These are phyloP conservation scores for Wickerhamiella vanderwaltii DNA, from an alignment of 805 yeast genomes.

Conservation along the genomic window DNA sequence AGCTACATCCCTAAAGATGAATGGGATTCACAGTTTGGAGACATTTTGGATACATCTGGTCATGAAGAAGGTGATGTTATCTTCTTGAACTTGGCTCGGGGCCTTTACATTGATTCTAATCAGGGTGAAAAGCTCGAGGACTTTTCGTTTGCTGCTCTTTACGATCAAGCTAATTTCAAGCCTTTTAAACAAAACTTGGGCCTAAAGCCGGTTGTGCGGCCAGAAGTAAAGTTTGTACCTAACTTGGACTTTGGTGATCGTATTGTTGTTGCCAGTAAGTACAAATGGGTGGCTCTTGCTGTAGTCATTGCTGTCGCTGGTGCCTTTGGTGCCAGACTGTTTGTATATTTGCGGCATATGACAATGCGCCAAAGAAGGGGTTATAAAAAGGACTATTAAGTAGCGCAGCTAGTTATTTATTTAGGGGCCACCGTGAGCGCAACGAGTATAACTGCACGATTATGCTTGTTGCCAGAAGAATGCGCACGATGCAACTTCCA, in stretches of 20 bases:
- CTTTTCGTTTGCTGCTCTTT: not conserved
- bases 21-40: slow-evolving; percentile 14
- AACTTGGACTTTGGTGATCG: slow-evolving; percentile 2
- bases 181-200: not conserved
- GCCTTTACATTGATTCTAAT: slow-evolving; percentile 14
- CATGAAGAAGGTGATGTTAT: slow-evolving; percentile 16
- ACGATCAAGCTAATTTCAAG: not conserved
- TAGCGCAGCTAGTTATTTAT: too few relatives aligned
- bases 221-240: not conserved
- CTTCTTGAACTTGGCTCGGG: slow-evolving; percentile 17
- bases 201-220: not conserved
- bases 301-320: not conserved
- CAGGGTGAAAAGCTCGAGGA: slow-evolving; percentile 4
- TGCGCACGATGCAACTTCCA: too few relatives aligned
- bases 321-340: not conserved
- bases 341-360: not conserved
- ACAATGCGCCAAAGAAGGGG: too few relatives aligned
- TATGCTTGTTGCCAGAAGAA: too few relatives aligned
- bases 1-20: slow-evolving; percentile 14
- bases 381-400: too few relatives aligned
- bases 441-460: too few relatives aligned
- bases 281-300: slow-evolving; percentile 1
- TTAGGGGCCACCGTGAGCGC: too few relatives aligned
- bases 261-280: not conserved
- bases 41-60: slow-evolving; percentile 10